Base-by-base conservation (phyloP, 1,284 basidiomycete species). In the Pseudozyma hubeiensis region DNA sequence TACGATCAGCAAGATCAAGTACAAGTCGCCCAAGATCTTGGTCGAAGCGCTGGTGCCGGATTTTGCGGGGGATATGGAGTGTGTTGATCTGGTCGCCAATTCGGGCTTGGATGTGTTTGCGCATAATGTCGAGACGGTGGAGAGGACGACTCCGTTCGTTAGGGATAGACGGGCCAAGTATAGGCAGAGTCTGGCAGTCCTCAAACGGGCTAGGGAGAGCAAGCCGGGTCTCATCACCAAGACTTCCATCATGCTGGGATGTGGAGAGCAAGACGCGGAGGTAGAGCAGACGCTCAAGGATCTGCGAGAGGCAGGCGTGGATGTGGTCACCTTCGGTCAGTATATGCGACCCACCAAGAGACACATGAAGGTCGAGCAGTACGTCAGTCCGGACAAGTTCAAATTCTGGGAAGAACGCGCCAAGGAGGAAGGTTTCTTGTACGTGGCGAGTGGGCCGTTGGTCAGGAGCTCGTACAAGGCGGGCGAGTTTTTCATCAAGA, bases 301-400 rank as follows among this genome's bases (percentile, higher is more conserved):
- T 76, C 88, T 99, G 4, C 90, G 96, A 44, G 91, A 90, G 71
- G 88, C 90, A 40, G 88, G 94, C 69, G 96, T 99, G 37, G 95
- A 99, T 83, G 96, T 99, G 9, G 95, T 99, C 34, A 99, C 97
- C 0, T 98, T 99, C 83, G 97, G 97, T 1, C 97, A 99, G 87
- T 99, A 99, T 86, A 99, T 99, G 97, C 91, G 97, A 47, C 97
- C 97, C 1, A 99, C 97, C 2, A 99, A 99, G 86, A 89, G 91
- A 35, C 97, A 99, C 85, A 99, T 99, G 97, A 99, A 98, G 86
- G 97, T 99, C 7, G 91, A 94, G 76, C 91, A 93, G 24, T 99
- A 99, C 81, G 94, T 99, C 16, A 89, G 92, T 68, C 97, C 97
- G 0, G 89, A 90, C 3, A 95, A 97, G 85, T 99, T 98, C 81